phyloP scores from a whole-genome alignment of 129 eudicot genomes.

The Flaveria sonorensis region DNA sequence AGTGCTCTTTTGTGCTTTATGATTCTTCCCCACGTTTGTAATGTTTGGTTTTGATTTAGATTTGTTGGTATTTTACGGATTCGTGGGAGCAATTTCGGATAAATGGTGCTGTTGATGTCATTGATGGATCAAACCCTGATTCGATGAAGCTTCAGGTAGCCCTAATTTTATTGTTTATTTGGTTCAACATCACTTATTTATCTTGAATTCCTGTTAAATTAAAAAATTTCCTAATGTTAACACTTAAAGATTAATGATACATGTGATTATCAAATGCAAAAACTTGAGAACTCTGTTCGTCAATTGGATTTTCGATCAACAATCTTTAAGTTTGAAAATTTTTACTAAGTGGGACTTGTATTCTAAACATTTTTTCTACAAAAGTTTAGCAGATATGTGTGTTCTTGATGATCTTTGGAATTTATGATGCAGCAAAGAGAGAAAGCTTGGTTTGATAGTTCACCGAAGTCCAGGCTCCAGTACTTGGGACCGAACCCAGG shows the following conservation, averaged over 20 bases:
- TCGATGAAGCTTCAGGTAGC: conserved; percentile 75
- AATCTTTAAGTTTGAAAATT: neutral
- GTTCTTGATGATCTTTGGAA: neutral
- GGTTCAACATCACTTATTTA: too few relatives aligned
- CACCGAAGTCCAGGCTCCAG: conserved; percentile 79
- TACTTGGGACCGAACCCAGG: conserved; percentile 81
- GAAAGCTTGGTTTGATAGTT: conserved; percentile 85
- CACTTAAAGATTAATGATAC: neutral
- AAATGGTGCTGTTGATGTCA: conserved; percentile 69
- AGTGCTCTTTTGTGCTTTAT: neutral
- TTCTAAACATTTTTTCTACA: neutral
- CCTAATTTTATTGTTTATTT: neutral
- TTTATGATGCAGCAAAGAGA: conserved; percentile 74
- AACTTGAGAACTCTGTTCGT: neutral
- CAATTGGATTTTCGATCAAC: neutral
- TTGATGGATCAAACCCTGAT: conserved; percentile 78
- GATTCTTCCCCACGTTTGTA: neutral
- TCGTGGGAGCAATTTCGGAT: conserved; percentile 96
- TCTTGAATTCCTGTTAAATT: neutral
- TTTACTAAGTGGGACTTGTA: too few relatives aligned
- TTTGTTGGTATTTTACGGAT: conserved; percentile 91
- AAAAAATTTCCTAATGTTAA: neutral
- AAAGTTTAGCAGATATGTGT: neutral
- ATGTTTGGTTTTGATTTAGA: conserved; percentile 42
- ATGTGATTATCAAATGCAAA: neutral